Evolutionary conservation across 129 eudicot species (phyloP).

Genomic region (Flaveria sonorensis): DNA sequence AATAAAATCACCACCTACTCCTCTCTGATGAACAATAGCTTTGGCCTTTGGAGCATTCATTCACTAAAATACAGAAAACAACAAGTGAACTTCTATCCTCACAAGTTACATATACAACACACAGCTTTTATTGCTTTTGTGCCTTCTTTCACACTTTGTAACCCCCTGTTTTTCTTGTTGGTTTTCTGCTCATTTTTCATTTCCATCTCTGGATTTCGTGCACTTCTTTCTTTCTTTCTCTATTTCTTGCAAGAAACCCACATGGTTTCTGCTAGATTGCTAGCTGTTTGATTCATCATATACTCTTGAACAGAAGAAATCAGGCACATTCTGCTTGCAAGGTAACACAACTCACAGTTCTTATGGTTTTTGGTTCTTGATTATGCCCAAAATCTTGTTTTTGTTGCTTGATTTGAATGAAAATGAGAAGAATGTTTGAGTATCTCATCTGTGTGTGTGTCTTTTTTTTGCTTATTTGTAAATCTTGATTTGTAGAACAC

Average conservation of each 20-base stretch:
- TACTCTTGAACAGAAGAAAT: constrained; percentile 25
- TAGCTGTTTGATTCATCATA: constrained; percentile 32
- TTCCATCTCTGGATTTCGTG: constrained; percentile 38
- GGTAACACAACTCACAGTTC: constrained; percentile 28
- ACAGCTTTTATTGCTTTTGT: constrained; percentile 42
- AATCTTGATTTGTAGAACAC: constrained; percentile 3
- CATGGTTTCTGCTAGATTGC: constrained; percentile 30
- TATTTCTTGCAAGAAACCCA: constrained; percentile 29
- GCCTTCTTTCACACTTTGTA: constrained; percentile 42
- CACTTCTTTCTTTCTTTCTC: background rate
- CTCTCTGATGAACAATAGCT: constrained; percentile 35
- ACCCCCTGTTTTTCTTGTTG: constrained; percentile 37
- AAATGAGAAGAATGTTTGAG: background rate
- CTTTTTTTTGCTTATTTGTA: background rate
- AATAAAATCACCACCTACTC: constrained; percentile 46
- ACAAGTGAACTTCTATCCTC: constrained; percentile 37
- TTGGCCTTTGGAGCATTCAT: constrained; percentile 26
- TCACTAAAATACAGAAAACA: constrained; percentile 42
- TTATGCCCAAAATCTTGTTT: constrained; percentile 21
- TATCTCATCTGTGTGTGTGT: constrained; percentile 27
- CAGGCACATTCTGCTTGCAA: constrained; percentile 32
- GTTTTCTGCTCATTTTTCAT: constrained; percentile 36
- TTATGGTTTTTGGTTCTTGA: constrained; percentile 16
- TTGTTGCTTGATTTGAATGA: constrained; percentile 20
- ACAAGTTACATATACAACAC: constrained; percentile 41